phyloP scores from a whole-genome alignment of 176 grass and related monocot species.

The Eremochloa ophiuroides region DNA sequence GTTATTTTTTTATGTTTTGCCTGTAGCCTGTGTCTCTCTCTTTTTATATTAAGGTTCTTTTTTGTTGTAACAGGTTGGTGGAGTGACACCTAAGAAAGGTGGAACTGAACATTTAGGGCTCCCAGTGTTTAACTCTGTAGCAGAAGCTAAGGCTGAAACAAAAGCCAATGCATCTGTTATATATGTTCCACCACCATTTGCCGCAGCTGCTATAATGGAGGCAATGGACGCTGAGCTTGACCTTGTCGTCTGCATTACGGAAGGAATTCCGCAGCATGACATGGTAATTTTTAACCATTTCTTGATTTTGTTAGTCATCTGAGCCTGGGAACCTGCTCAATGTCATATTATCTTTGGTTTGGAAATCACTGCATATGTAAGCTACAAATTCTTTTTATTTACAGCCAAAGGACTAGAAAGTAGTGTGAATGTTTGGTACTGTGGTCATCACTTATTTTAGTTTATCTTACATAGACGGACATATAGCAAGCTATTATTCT shows the following conservation, averaged over 20 bases:
- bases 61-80: conserved; percentile 60
- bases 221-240: conserved; percentile 93
- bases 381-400: not conserved
- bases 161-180: conserved; percentile 99
- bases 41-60: not conserved
- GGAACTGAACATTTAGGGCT: conserved; percentile 95
- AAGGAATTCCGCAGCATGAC: conserved; percentile 99
- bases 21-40: not conserved
- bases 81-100: conserved; percentile 98
- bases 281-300: conserved; percentile 59
- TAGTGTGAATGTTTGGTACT: not conserved
- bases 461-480: not conserved
- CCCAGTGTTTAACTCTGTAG: conserved; percentile 88
- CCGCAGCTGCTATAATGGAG: conserved; percentile 93
- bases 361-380: not conserved
- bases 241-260: conserved; percentile 94
- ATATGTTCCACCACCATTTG: conserved; percentile 98
- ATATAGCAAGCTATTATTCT: not conserved
- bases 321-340: not conserved
- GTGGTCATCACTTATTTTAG: not conserved
- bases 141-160: conserved; percentile 95
- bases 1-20: not conserved
- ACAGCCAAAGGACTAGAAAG: not conserved
- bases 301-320: not conserved
- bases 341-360: conserved; percentile 2